Conservation (phyloP, 371 early-diverging fungal genomes). For the Antonospora locustae region DNA sequence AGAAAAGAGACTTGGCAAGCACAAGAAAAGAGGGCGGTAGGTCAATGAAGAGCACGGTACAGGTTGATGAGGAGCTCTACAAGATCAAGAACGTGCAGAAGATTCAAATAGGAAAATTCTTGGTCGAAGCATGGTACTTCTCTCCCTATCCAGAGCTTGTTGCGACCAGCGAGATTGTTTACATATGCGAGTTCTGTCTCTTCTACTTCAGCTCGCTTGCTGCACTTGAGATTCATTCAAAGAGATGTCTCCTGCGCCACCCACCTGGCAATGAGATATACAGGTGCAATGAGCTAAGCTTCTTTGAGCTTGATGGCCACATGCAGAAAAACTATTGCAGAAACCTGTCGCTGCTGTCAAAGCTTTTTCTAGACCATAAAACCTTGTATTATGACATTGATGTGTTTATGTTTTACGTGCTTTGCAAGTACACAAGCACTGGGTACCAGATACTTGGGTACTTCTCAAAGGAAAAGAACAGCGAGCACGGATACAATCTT, state of each 20-base stretch:
- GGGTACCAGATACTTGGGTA: constrained; percentile 87
- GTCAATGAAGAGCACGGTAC: constrained; percentile 10
- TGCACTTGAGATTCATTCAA: constrained; percentile 58
- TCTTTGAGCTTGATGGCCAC: constrained; percentile 78
- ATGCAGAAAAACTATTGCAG: constrained; percentile 77
- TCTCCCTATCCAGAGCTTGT: constrained; percentile 94
- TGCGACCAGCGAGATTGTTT: constrained; percentile 63
- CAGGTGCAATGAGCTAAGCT: constrained; percentile 67
- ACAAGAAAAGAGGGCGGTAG: too few relatives aligned
- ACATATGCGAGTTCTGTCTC: constrained; percentile 88
- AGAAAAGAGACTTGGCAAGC: neutral
- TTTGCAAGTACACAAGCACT: constrained; percentile 60
- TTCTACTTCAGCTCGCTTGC: constrained; percentile 68
- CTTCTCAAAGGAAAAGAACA: constrained; percentile 93
- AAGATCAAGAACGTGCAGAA: constrained; percentile 58
- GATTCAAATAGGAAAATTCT: constrained; percentile 65
- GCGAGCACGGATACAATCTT: constrained; percentile 79
- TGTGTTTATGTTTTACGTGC: constrained; percentile 87
- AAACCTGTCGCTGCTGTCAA: constrained; percentile 83
- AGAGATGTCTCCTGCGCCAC: constrained; percentile 65
- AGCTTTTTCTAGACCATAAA: constrained; percentile 96
- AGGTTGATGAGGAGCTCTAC: constrained; percentile 42
- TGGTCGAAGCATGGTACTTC: constrained; percentile 83
- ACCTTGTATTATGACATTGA: constrained; percentile 97
- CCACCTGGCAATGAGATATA: constrained; percentile 98